These are phyloP conservation scores for Thalassiosira sp. DNA, from an alignment of 352 stramenopile genomes.

Conservation along the genomic window DNA sequence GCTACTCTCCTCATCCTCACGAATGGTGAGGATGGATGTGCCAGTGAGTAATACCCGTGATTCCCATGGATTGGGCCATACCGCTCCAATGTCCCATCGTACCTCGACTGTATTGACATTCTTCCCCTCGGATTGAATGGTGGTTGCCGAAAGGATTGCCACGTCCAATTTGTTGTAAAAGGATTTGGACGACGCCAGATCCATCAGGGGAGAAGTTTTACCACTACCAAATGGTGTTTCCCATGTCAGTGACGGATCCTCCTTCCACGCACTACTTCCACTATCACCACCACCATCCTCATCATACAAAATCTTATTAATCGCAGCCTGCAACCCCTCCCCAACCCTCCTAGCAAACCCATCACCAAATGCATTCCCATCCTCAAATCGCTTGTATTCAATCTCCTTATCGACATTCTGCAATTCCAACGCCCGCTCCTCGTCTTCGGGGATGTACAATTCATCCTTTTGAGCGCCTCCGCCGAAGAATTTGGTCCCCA, in stretches of 20 bases:
- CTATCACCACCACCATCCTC: constrained; percentile 12
- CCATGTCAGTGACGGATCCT: constrained; percentile 55
- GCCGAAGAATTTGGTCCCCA: constrained; percentile 77
- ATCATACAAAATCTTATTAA: constrained; percentile 70
- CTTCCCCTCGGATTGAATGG: no score
- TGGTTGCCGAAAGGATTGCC: constrained; percentile 61
- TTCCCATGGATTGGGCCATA: constrained; percentile 77
- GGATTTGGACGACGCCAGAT: constrained; percentile 54
- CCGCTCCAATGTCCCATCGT: constrained; percentile 67
- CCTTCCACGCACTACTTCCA: constrained; percentile 35
- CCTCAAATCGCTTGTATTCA: constrained; percentile 56
- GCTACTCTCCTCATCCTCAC: constrained; percentile 27
- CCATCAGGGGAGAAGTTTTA: constrained; percentile 47
- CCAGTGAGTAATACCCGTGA: constrained; percentile 66
- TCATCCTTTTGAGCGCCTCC: constrained; percentile 76
- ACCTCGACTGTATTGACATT: constrained; percentile 44
- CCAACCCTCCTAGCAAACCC: constrained; percentile 34
- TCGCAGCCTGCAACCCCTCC: constrained; percentile 54
- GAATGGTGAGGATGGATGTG: constrained; percentile 46
- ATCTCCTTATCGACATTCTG: constrained; percentile 20
- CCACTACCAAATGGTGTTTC: constrained; percentile 48
- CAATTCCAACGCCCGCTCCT: constrained; percentile 58
- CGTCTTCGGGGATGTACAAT: constrained; percentile 66
- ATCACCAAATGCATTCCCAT: constrained; percentile 52
- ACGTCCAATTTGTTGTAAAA: constrained; percentile 77